phyloP scores from a whole-genome alignment of 208 protist genomes.

The Leishmania turanica region DNA sequence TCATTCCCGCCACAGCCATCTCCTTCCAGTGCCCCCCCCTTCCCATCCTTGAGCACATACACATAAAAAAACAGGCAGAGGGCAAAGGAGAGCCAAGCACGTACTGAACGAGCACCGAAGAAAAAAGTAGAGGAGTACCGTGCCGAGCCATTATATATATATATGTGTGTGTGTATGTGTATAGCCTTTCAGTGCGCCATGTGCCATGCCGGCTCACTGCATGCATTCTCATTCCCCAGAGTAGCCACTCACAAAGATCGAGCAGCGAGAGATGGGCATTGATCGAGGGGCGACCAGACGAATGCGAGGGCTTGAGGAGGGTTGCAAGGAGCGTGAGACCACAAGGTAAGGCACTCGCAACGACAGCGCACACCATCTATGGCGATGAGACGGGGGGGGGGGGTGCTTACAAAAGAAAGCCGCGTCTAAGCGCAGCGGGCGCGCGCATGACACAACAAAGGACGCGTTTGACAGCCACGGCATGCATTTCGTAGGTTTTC shows the following conservation, averaged over 20 bases:
- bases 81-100: neutral
- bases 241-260: neutral
- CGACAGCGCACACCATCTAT: neutral
- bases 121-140: neutral
- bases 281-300: neutral
- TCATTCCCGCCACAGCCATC: neutral
- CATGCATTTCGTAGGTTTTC: neutral
- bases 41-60: neutral
- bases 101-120: neutral
- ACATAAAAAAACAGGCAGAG: neutral
- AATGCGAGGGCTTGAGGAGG: neutral
- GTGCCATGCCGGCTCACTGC: too few species aligned
- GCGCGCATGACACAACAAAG: neutral
- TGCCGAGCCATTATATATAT: neutral
- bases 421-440: neutral
- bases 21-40: neutral
- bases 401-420: neutral
- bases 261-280: neutral
- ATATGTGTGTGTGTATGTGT: neutral
- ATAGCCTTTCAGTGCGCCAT: too few species aligned
- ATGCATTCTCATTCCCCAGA: too few species aligned
- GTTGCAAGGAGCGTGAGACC: conserved; percentile 4
- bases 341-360: neutral
- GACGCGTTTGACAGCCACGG: neutral
- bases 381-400: neutral